These are phyloP conservation scores for Citrus unshiu DNA, from an alignment of 345 rosid genomes.

Conservation along the genomic window DNA sequence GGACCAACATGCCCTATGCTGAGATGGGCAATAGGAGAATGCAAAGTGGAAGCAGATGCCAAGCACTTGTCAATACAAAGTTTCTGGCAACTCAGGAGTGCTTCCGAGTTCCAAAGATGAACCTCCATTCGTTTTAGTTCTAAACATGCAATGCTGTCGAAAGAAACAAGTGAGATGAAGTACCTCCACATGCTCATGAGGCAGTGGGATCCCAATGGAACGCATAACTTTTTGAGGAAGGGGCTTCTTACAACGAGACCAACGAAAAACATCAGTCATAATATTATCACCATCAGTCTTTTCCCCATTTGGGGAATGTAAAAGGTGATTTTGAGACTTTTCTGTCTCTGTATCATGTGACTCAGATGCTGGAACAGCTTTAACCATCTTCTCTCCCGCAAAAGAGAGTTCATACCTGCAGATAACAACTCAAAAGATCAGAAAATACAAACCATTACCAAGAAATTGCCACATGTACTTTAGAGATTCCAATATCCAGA, in stretches of 20 bases:
- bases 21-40: neutral
- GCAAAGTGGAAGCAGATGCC: neutral
- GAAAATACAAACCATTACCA: neutral
- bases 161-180: neutral
- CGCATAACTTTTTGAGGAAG: constrained; percentile 87
- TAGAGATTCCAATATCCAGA: constrained; percentile 1
- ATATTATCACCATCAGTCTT: constrained; percentile 57
- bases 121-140: neutral
- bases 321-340: constrained; percentile 59
- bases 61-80: neutral
- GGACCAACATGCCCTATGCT: neutral
- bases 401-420: constrained; percentile 93
- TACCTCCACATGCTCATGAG: constrained; percentile 89
- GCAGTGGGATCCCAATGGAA: constrained; percentile 84
- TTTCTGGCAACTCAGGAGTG: neutral
- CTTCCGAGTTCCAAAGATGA: neutral
- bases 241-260: constrained; percentile 93
- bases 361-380: constrained; percentile 46
- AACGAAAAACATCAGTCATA: constrained; percentile 75
- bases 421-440: constrained; percentile 4
- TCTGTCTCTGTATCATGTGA: constrained; percentile 61
- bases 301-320: constrained; percentile 64
- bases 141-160: neutral
- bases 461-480: neutral
- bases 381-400: constrained; percentile 79